Evolutionary conservation across 129 eudicot species (phyloP).

Genomic region (Flaveria sonorensis): DNA sequence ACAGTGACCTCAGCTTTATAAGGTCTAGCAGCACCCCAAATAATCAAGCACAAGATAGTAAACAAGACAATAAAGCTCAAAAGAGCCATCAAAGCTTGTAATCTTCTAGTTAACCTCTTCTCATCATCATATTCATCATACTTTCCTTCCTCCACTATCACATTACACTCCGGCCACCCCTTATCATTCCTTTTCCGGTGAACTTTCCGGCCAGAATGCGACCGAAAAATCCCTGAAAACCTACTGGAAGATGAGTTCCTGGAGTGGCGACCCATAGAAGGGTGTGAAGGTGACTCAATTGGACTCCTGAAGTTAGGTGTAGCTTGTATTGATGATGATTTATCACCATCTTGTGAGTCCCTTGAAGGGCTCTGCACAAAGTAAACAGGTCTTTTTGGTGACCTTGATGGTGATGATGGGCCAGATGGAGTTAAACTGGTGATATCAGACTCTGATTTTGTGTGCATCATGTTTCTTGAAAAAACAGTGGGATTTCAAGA

Average conservation of each 20-base stretch:
- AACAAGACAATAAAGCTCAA: slow-evolving; percentile 64
- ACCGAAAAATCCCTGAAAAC: slow-evolving; percentile 93
- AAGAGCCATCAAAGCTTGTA: slow-evolving; percentile 71
- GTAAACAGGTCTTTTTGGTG: slow-evolving; percentile 86
- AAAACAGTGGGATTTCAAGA: slow-evolving; percentile 2
- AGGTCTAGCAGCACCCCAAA: slow-evolving; percentile 93
- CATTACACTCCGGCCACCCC: slow-evolving; percentile 99
- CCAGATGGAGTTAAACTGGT: slow-evolving; percentile 79
- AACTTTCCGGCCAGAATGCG: slow-evolving; percentile 85
- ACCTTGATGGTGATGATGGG: slow-evolving; percentile 84
- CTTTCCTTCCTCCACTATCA: slow-evolving; percentile 88
- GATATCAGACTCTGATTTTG: slow-evolving; percentile 90
- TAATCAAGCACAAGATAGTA: slow-evolving; percentile 79
- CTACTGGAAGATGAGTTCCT: slow-evolving; percentile 93
- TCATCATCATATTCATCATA: slow-evolving; percentile 84
- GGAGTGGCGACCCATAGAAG: slow-evolving; percentile 89
- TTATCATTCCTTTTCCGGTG: slow-evolving; percentile 83
- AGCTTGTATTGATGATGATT: slow-evolving; percentile 82
- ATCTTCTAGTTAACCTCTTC: slow-evolving; percentile 53
- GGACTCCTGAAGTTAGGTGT: slow-evolving; percentile 88
- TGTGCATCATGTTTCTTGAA: slow-evolving; percentile 52
- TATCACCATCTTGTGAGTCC: slow-evolving; percentile 98
- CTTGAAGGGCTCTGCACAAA: slow-evolving; percentile 97
- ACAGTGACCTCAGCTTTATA: slow-evolving; percentile 70
- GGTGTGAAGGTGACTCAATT: slow-evolving; percentile 94